phyloP scores from a whole-genome alignment of 352 stramenopile genomes.

The Pythium sp. region DNA sequence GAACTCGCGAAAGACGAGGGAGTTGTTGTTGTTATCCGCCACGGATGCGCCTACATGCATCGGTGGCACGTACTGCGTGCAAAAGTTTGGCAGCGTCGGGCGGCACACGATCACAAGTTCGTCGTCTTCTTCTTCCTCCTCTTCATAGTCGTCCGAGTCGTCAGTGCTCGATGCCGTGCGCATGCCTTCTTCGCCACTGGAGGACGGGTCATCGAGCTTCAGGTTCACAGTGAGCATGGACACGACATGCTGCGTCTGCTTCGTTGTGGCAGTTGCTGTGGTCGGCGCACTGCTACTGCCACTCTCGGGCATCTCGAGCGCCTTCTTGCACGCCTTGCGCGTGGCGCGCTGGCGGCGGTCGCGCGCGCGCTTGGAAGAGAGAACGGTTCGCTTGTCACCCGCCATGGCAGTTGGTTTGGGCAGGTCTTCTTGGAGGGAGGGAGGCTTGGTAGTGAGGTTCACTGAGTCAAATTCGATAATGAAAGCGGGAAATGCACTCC shows the following conservation, averaged over 20 bases:
- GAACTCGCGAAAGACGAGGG: constrained; percentile 37
- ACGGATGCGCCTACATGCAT: not conserved
- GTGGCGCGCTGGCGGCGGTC: constrained; percentile 55
- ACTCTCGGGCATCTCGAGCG: constrained; percentile 26
- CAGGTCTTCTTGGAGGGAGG: not conserved
- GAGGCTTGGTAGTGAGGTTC: not conserved
- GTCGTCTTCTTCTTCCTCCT: constrained; percentile 41
- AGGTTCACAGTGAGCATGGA: constrained; percentile 15
- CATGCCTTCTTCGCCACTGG: constrained; percentile 4
- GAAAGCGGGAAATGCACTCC: not conserved
- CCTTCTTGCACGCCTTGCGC: constrained; percentile 27
- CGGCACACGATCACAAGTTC: constrained; percentile 68
- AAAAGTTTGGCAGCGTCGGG: constrained; percentile 56
- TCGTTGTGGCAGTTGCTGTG: not conserved
- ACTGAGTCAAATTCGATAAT: constrained; percentile 9
- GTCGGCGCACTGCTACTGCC: constrained; percentile 3
- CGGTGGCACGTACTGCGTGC: constrained; percentile 45
- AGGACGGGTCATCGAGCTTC: constrained; percentile 10
- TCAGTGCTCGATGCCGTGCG: constrained; percentile 3
- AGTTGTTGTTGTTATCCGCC: not conserved
- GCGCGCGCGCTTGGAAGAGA: constrained; percentile 59
- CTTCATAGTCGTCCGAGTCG: constrained; percentile 6
- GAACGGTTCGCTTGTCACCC: constrained; percentile 63
- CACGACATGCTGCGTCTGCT: not conserved
- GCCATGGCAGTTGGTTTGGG: constrained; percentile 31